A percentile compares a stretch with the other conserved stretches of the same genome.
Conservation (phyloP, 2,329 filamentous ascomycete species). For the Thielaviopsis ethacetica region DNA sequence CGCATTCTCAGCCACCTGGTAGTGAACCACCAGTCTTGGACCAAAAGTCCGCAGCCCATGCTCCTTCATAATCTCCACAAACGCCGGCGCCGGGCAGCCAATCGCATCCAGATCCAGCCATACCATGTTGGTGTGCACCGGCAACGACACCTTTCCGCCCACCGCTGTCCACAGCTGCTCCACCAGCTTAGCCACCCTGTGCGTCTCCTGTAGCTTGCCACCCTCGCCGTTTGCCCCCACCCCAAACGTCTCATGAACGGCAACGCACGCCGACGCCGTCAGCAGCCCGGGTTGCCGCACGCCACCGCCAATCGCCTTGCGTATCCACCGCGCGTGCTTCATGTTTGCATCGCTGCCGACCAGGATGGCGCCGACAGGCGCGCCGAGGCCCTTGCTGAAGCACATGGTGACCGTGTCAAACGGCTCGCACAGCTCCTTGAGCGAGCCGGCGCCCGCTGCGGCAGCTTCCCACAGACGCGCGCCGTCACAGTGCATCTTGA, state of each 20-base stretch:
- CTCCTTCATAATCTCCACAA: constrained; percentile 25
- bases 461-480: constrained; percentile 72
- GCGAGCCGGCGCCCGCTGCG: constrained; percentile 47
- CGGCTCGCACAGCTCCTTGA: constrained; percentile 49
- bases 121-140: constrained; percentile 82
- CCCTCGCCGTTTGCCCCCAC: constrained; percentile 23
- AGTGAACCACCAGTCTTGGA: constrained; percentile 30
- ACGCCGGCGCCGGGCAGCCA: constrained; percentile 25
- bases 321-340: constrained; percentile 25
- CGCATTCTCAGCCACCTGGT: constrained; percentile 44
- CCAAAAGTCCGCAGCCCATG: constrained; percentile 26
- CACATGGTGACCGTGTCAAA: constrained; percentile 66
- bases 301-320: constrained; percentile 61
- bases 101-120: constrained; percentile 60
- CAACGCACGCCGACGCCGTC: constrained; percentile 53
- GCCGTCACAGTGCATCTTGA: constrained; percentile 63
- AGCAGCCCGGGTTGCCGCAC: constrained; percentile 58
- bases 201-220: constrained; percentile 42
- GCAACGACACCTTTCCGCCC: constrained; percentile 51
- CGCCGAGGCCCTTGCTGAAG: constrained; percentile 70
- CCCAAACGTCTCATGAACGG: constrained; percentile 36
- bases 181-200: constrained; percentile 44
- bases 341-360: constrained; percentile 31
- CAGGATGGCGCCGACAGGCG: constrained; percentile 63
- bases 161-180: constrained; percentile 54